Evolutionary conservation across 176 grass and related monocot genomes (phyloP).

Genomic region (Canna indica): DNA sequence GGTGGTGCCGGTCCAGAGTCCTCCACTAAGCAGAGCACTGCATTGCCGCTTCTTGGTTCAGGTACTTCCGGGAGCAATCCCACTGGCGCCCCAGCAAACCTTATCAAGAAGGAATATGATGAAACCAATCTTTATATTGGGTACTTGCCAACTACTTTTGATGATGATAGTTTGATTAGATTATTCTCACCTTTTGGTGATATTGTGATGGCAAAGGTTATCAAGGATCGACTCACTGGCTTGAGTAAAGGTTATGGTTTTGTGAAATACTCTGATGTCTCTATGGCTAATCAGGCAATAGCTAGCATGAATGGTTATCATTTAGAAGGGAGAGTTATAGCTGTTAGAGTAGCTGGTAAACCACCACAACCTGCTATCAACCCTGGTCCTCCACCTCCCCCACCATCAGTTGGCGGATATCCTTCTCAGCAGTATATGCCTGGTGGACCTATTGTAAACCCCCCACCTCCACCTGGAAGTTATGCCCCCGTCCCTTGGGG

Average conservation of each 20-base stretch:
- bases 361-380: constrained; percentile 30
- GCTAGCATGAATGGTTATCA: constrained; percentile 71
- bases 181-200: constrained; percentile 78
- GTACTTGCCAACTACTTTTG: constrained; percentile 64
- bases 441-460: constrained; percentile 16
- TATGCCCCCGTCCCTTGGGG: constrained; percentile 75
- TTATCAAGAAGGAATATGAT: constrained; percentile 73
- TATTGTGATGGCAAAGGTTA: constrained; percentile 93
- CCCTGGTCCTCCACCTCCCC: constrained; percentile 21
- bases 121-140: constrained; percentile 95
- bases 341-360: constrained; percentile 84
- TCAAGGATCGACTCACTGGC: constrained; percentile 74
- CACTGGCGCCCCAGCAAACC: constrained; percentile 23
- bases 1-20: constrained; percentile 84
- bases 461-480: constrained; percentile 71
- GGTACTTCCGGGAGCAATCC: constrained; percentile 35
- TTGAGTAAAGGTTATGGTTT: constrained; percentile 93
- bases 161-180: constrained; percentile 69
- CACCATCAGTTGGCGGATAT: constrained; percentile 43
- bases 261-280: constrained; percentile 85
- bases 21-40: constrained; percentile 38
- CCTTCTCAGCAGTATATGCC: constrained; percentile 65
- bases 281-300: constrained; percentile 78
- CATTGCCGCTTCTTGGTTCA: constrained; percentile 16
- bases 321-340: constrained; percentile 76